Evolutionary conservation across 2,329 filamentous ascomycete species (phyloP).

Genomic region (Torrubiella hemipterigena): DNA sequence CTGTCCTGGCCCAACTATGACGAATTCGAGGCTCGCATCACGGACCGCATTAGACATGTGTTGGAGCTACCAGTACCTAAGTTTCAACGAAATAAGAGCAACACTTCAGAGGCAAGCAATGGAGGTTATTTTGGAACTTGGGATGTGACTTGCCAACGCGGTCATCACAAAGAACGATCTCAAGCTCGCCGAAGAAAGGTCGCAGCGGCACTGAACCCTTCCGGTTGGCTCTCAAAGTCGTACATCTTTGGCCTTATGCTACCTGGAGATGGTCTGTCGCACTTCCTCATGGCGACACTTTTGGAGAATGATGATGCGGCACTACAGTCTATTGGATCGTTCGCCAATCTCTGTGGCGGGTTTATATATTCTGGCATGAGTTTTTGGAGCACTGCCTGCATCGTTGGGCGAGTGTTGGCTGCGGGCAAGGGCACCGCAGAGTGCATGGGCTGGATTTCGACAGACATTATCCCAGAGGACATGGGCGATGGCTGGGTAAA

Average conservation of each 20-base stretch:
- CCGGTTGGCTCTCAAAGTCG: constrained; percentile 57
- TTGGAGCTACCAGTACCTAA: constrained; percentile 14
- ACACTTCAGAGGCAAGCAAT: background rate
- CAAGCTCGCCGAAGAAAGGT: constrained; percentile 38
- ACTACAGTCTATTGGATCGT: constrained; percentile 43
- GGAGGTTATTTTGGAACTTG: constrained; percentile 31
- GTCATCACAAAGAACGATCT: constrained; percentile 15
- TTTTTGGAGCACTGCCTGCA: constrained; percentile 57
- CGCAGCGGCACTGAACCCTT: constrained; percentile 43
- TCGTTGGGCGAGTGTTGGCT: constrained; percentile 53
- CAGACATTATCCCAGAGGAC: constrained; percentile 40
- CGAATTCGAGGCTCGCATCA: constrained; percentile 33
- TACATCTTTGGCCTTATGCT: constrained; percentile 55
- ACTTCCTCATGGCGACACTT: constrained; percentile 54
- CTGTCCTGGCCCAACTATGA: constrained; percentile 52
- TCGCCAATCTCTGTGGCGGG: constrained; percentile 51
- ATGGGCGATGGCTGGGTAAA: constrained; percentile 46
- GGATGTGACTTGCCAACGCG: constrained; percentile 20
- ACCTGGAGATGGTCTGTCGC: constrained; percentile 49
- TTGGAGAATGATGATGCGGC: constrained; percentile 53
- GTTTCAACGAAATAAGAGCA: constrained; percentile 3
- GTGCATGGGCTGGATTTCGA: constrained; percentile 57
- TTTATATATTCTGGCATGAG: constrained; percentile 53
- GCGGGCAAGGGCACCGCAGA: constrained; percentile 49
- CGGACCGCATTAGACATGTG: constrained; percentile 32